phyloP scores from a whole-genome alignment of 306 rosid species.

The Acacia melanoxylon region DNA sequence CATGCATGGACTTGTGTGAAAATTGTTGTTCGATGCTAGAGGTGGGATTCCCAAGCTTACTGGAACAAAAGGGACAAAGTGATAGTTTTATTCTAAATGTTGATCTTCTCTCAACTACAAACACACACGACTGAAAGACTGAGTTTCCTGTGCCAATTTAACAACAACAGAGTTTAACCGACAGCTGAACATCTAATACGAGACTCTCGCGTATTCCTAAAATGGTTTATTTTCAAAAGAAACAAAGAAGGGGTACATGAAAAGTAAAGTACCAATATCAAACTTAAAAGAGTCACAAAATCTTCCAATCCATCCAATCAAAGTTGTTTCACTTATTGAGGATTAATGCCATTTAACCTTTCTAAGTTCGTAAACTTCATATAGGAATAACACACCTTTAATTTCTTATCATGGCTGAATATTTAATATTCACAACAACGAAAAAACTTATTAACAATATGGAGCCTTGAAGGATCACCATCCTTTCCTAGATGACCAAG shows the following conservation, averaged over 20 bases:
- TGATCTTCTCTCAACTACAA: too few relatives aligned
- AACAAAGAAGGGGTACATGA: slow-evolving; percentile 14
- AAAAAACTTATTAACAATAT: slow-evolving; percentile 2
- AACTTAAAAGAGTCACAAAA: slow-evolving; percentile 25
- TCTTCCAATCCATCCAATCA: slow-evolving; percentile 34
- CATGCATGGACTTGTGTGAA: not conserved
- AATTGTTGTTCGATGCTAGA: too few relatives aligned
- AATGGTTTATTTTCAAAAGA: slow-evolving; percentile 26
- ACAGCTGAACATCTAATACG: not conserved
- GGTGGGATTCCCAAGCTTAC: too few relatives aligned
- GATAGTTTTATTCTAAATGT: too few relatives aligned
- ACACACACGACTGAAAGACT: not conserved
- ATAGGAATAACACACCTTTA: slow-evolving; percentile 26
- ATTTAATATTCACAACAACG: slow-evolving; percentile 47
- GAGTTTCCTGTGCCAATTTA: not conserved
- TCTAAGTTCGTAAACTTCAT: not conserved
- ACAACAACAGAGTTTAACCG: not conserved
- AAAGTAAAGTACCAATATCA: not conserved
- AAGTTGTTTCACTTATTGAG: slow-evolving; percentile 5
- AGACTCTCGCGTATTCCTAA: slow-evolving; percentile 14
- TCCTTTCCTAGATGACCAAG: not conserved
- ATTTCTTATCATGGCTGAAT: slow-evolving; percentile 29
- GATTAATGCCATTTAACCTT: not conserved
- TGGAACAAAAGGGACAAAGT: too few relatives aligned
- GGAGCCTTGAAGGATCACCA: slow-evolving; percentile 39